Conservation (phyloP, 306 rosid species). For the Dalbergia oliveri region DNA sequence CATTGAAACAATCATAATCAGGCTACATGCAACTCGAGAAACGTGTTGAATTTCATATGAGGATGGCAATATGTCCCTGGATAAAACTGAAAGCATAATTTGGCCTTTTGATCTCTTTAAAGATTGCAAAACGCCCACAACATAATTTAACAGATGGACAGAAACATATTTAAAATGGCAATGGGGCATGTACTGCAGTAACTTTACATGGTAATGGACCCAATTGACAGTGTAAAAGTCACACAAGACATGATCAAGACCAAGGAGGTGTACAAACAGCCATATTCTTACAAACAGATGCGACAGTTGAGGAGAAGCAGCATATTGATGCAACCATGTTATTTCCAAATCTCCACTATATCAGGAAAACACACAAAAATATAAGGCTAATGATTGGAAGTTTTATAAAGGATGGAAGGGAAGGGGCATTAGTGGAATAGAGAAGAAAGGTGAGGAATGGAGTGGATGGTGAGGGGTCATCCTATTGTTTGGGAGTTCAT, state of each 20-base stretch:
- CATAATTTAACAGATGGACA: conserved; percentile 1
- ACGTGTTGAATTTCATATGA: conserved; percentile 20
- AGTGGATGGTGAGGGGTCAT: too few relatives aligned
- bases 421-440: too few relatives aligned
- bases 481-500: too few relatives aligned
- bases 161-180: conserved; percentile 1
- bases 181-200: neutral
- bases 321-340: neutral
- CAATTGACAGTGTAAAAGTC: conserved; percentile 34
- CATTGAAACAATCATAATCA: conserved; percentile 16
- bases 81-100: conserved; percentile 28
- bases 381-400: too few relatives aligned
- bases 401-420: too few relatives aligned
- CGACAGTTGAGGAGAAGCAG: neutral
- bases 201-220: neutral
- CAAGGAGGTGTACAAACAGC: neutral
- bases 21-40: conserved; percentile 32
- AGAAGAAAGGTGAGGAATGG: too few relatives aligned
- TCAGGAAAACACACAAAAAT: neutral
- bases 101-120: conserved; percentile 12
- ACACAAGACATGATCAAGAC: conserved; percentile 6
- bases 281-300: too few relatives aligned
- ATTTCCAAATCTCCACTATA: conserved; percentile 14
- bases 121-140: conserved; percentile 21
- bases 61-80: conserved; percentile 19